These are phyloP conservation scores for Penicillium ucsense DNA, from an alignment of 495 filamentous ascomycete genomes.

Conservation along the genomic window DNA sequence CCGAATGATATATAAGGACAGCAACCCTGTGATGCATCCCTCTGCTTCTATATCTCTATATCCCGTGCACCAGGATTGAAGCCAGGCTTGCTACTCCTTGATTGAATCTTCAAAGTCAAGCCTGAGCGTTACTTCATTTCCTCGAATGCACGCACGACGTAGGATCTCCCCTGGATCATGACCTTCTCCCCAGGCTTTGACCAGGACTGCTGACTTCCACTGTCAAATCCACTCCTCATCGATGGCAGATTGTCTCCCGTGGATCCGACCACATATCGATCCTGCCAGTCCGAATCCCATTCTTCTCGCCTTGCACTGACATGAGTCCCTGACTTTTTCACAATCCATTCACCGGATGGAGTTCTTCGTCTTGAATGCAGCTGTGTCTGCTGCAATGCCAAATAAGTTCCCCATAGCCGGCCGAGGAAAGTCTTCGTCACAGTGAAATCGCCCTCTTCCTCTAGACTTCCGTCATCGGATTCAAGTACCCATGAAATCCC, in stretches of 20 bases:
- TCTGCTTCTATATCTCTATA: too few species aligned
- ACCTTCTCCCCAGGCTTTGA: slow-evolving; percentile 16
- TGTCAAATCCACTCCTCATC: slow-evolving; percentile 12
- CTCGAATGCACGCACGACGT: slow-evolving; percentile 29
- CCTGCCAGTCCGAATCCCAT: slow-evolving; percentile 19
- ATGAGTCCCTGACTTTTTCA: slow-evolving; percentile 18
- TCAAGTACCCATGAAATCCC: slow-evolving; percentile 32
- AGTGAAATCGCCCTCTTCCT: slow-evolving; percentile 14
- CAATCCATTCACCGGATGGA: slow-evolving; percentile 9
- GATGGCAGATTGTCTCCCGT: slow-evolving; percentile 16
- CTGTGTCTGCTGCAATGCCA: slow-evolving; percentile 27
- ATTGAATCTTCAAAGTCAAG: not conserved
- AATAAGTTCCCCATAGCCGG: slow-evolving; percentile 27
- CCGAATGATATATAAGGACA: too few species aligned
- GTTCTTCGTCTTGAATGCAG: slow-evolving; percentile 5
- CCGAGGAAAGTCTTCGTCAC: slow-evolving; percentile 28
- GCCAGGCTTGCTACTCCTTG: too few species aligned
- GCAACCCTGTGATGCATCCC: too few species aligned
- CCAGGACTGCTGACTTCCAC: slow-evolving; percentile 9
- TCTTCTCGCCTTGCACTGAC: slow-evolving; percentile 33
- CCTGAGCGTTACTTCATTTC: slow-evolving; percentile 3
- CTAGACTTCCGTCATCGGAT: slow-evolving; percentile 11
- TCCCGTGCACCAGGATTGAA: too few species aligned
- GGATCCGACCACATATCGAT: slow-evolving; percentile 19
- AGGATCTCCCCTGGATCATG: slow-evolving; percentile 15